Percentiles rank a stretch among this genome's conserved stretches.
These are phyloP conservation scores for Zelonia costaricensis DNA, from an alignment of 208 protist genomes.

Conservation along the genomic window DNA sequence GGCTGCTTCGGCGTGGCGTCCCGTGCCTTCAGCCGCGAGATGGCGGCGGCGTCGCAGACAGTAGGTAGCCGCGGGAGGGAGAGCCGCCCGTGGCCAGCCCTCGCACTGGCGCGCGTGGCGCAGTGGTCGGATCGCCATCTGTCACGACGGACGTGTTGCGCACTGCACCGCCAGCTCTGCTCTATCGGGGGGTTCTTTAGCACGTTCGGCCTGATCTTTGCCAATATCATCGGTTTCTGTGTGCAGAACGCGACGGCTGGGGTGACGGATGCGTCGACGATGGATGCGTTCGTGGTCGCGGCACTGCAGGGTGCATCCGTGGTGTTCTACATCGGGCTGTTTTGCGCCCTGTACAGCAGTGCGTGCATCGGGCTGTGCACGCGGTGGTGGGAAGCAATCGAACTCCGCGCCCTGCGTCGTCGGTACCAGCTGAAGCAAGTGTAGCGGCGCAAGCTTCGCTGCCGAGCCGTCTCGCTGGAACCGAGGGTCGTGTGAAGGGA, in stretches of 20 bases:
- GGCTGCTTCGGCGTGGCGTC: conserved; percentile 14
- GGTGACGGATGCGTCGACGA: not conserved
- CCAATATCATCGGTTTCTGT: conserved; percentile 67
- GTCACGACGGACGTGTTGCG: not conserved
- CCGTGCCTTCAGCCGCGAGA: conserved; percentile 20
- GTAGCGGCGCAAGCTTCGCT: too few relatives aligned
- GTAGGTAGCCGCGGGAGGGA: not conserved
- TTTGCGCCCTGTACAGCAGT: conserved; percentile 4
- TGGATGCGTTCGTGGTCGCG: not conserved
- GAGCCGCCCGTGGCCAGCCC: not conserved
- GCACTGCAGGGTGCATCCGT: not conserved
- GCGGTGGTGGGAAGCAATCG: conserved; percentile 2
- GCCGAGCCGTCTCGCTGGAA: too few relatives aligned
- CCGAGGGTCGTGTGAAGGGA: too few relatives aligned
- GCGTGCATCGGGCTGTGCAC: not conserved
- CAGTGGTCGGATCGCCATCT: not conserved
- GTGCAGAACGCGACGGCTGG: conserved; percentile 2
- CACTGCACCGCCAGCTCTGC: conserved; percentile 33
- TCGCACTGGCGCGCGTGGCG: not conserved
- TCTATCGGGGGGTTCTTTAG: conserved; percentile 22
- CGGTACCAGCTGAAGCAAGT: not conserved
- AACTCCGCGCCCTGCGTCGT: not conserved
- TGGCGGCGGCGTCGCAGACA: not conserved
- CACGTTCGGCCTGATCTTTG: conserved; percentile 50
- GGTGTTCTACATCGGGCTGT: not conserved